These are phyloP conservation scores for Alternaria novae-zelandiae DNA, from an alignment of 2,329 filamentous ascomycete genomes.

Conservation along the genomic window DNA sequence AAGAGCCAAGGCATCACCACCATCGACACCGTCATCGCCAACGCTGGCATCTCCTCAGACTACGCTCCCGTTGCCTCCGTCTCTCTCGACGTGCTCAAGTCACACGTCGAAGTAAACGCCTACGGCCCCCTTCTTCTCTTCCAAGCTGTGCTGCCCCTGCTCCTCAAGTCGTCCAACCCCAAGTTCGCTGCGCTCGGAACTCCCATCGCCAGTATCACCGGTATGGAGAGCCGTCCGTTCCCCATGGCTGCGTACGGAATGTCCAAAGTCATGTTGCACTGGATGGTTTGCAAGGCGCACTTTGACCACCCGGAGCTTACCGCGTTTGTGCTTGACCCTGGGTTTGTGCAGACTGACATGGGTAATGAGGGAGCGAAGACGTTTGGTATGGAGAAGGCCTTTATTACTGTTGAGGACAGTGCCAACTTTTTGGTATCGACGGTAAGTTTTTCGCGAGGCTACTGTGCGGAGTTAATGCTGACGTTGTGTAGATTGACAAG, in stretches of 20 bases:
- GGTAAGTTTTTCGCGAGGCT: background rate
- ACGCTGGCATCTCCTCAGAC: background rate
- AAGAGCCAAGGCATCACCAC: background rate
- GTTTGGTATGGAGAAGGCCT: background rate
- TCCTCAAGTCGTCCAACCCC: background rate
- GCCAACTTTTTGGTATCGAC: background rate
- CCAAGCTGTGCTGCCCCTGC: background rate
- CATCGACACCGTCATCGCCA: background rate
- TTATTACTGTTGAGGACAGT: background rate
- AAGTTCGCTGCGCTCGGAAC: background rate
- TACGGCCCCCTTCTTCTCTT: background rate
- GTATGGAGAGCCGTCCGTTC: background rate
- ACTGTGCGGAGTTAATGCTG: background rate
- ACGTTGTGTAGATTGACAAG: background rate
- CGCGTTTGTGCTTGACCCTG: background rate
- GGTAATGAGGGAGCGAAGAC: background rate
- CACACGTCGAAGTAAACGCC: background rate
- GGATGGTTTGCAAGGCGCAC: background rate
- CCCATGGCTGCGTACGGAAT: background rate
- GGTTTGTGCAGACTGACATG: background rate
- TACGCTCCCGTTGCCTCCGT: background rate
- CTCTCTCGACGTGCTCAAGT: background rate
- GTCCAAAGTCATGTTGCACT: background rate
- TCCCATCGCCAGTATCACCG: background rate
- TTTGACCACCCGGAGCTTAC: background rate